Evolutionary conservation across 441 rosid genomes (phyloP).

Genomic region (Mallotus repandus): DNA sequence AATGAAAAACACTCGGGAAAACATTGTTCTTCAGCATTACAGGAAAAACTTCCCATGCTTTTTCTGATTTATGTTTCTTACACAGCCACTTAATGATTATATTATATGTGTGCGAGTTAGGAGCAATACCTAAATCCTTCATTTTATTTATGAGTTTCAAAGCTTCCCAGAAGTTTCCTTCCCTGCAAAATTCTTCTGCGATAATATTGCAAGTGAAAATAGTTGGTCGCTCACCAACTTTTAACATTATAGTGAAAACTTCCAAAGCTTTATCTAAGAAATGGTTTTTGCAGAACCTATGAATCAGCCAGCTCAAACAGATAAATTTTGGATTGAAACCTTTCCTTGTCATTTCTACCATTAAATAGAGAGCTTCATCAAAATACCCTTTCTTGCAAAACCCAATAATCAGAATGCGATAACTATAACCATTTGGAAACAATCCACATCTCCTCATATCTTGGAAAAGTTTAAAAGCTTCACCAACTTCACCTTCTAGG

Average conservation of each 20-base stretch:
- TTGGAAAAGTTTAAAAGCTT: conserved; percentile 41
- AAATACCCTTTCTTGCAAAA: conserved; percentile 46
- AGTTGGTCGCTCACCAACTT: conserved; percentile 36
- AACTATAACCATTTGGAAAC: conserved; percentile 48
- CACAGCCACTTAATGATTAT: conserved; percentile 43
- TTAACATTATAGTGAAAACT: conserved; percentile 37
- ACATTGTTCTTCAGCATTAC: conserved; percentile 50
- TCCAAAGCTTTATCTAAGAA: conserved; percentile 39
- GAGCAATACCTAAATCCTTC: conserved; percentile 30
- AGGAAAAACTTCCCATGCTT: conserved; percentile 48
- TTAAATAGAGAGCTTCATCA: conserved; percentile 35
- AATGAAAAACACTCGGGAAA: conserved; percentile 36
- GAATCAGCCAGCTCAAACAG: conserved; percentile 36
- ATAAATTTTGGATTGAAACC: conserved; percentile 32
- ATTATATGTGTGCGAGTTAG: conserved; percentile 43
- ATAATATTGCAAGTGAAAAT: conserved; percentile 43
- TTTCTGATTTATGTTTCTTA: conserved; percentile 30
- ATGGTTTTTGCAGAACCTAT: conserved; percentile 44
- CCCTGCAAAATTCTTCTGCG: conserved; percentile 33
- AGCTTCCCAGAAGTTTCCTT: conserved; percentile 40
- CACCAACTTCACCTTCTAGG: conserved; percentile 37
- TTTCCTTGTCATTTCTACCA: conserved; percentile 42
- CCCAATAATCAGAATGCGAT: conserved; percentile 50
- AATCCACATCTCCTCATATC: conserved; percentile 45
- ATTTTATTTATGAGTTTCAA: conserved; percentile 36